Evolutionary conservation across 2,329 filamentous ascomycete species (phyloP), one percentile per base, ranked within the genome.

Genomic region (Chaetoscypha palmicola): DNA sequence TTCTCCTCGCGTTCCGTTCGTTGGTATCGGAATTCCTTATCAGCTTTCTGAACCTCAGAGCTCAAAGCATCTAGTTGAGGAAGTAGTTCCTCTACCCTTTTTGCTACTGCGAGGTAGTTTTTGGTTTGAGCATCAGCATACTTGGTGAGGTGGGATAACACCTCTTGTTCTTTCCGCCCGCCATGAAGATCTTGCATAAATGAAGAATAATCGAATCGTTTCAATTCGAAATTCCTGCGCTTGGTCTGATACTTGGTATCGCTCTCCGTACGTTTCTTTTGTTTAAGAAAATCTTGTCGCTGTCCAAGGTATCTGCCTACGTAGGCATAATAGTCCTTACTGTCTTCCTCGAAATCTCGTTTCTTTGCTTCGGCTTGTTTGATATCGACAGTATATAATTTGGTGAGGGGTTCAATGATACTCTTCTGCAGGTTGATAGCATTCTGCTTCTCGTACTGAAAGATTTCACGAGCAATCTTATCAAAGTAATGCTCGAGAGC

Each of bases 141-240:
- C 61, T 84, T 91, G 1, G 92, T 98, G 23, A 98, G 73, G 61
- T 96, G 86, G 1, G 91, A 97, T 22, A 98, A 67, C 3, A 98
- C 86, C 63, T 98, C 92, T 60, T 97, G 92, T 58, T 98, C 92
- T 63, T 97, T 98, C 50, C 92, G 83, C n/a, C 92, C 92, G 22
- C 92, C 92, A 51, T 97, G 92, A n/a, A 98, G 73, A 68, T 98
- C 92, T 59, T 97, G 91, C 86, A 98, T 94, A 61, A 97, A 98
- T 11, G 88, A 95, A 2, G 91, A 97, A 64, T 98, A 98, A 65
- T 98, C 94, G 59, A 98, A 98, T 8, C 94, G 83, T 68, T 94
- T 96, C 45, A 98, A 74, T 68, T 98, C 92, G 59, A 98, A 98
- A 55, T 89, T 95, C 34, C 87, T 82, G 53, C 90, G 79, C 69